Conservation (phyloP, 768 basidiomycete species). For the Glaciozyma martinii region DNA sequence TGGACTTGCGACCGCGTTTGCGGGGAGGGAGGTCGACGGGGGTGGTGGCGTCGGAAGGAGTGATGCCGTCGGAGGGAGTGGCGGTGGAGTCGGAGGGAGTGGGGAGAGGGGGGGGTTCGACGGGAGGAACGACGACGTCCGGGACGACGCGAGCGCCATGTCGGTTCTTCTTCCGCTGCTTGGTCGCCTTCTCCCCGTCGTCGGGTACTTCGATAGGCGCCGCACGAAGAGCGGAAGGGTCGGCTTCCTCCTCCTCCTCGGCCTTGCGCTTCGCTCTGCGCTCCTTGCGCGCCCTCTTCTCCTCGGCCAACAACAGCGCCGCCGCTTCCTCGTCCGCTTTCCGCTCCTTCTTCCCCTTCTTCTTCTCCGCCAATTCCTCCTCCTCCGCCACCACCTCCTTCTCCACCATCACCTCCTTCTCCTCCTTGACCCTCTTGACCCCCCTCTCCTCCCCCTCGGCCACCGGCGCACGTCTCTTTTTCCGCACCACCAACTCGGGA, state of each 20-base stretch:
- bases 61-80: not conserved
- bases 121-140: not conserved
- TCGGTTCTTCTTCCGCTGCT: constrained; percentile 10
- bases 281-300: not conserved
- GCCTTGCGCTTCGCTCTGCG: not conserved
- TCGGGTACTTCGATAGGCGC: not conserved
- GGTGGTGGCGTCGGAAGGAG: not conserved
- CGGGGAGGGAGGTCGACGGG: not conserved
- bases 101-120: too few species aligned
- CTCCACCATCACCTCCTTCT: not conserved
- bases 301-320: not conserved
- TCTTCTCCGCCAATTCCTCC: not conserved
- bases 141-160: not conserved
- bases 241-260: constrained; percentile 6
- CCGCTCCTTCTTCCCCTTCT: constrained; percentile 5
- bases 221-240: not conserved
- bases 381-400: constrained; percentile 1
- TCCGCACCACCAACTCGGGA: not conserved
- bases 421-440: not conserved
- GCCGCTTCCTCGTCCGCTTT: not conserved
- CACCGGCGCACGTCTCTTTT: not conserved
- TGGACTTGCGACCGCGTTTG: not conserved
- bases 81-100: not conserved
- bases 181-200: not conserved
- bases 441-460: not conserved